Conservation (phyloP, 1,139 yeast species). For the Debaryomycetaceae sp. region DNA sequence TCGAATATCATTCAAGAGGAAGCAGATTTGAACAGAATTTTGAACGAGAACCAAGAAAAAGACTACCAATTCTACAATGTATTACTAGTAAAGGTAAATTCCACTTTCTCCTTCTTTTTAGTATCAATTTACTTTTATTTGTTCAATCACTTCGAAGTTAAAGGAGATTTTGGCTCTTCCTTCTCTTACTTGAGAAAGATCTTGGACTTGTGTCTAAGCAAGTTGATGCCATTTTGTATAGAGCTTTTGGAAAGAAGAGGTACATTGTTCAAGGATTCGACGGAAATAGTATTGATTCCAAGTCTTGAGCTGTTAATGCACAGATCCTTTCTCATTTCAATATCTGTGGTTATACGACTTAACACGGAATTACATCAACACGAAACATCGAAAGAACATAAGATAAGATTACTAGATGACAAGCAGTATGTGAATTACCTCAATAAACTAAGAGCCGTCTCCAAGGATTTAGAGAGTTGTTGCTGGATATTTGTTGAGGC, state of each 20-base stretch:
- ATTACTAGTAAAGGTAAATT: slow-evolving; percentile 18
- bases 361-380: not conserved
- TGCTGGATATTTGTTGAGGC: too few relatives aligned
- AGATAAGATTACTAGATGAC: too few relatives aligned
- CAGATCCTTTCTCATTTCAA: slow-evolving; percentile 23
- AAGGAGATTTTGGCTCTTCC: slow-evolving; percentile 18
- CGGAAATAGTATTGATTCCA: slow-evolving; percentile 39
- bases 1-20: not conserved
- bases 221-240: slow-evolving; percentile 31
- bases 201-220: slow-evolving; percentile 20
- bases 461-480: too few relatives aligned
- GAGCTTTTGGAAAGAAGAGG: slow-evolving; percentile 21
- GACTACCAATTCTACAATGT: slow-evolving; percentile 7
- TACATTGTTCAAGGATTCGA: slow-evolving; percentile 13
- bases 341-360: slow-evolving; percentile 21
- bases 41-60: not conserved
- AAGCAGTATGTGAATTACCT: not conserved
- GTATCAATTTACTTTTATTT: slow-evolving; percentile 31
- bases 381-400: slow-evolving; percentile 2
- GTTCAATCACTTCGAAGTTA: slow-evolving; percentile 34
- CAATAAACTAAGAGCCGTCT: not conserved
- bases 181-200: slow-evolving; percentile 30
- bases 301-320: slow-evolving; percentile 30
- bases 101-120: slow-evolving; percentile 18
- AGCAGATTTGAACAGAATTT: slow-evolving; percentile 1